Evolutionary conservation across 2,329 filamentous ascomycete species (phyloP).

Genomic region (Colletotrichum sidae): DNA sequence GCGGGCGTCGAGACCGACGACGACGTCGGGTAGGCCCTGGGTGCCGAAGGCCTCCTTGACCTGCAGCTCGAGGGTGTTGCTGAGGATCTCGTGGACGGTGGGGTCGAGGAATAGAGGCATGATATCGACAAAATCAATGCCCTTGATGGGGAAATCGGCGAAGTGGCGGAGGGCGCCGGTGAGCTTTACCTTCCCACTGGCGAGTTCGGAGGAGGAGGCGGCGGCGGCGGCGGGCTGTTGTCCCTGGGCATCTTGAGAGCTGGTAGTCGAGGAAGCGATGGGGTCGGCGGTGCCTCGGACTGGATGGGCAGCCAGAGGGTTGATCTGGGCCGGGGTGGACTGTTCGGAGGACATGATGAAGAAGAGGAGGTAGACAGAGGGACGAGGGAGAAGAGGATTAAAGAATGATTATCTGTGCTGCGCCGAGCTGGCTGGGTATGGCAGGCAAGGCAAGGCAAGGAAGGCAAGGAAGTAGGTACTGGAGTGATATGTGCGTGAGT

Average conservation of each 20-base stretch:
- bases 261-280: conserved; percentile 45
- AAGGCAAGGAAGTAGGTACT: no score
- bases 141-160: conserved; percentile 90
- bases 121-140: conserved; percentile 98
- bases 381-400: conserved; percentile 43
- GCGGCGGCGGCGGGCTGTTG: conserved; percentile 71
- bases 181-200: conserved; percentile 78
- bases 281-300: conserved; percentile 40
- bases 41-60: conserved; percentile 71
- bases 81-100: conserved; percentile 77
- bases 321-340: conserved; percentile 41
- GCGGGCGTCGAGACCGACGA: conserved; percentile 92
- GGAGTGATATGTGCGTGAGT: conserved; percentile 36
- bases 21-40: conserved; percentile 79
- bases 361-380: conserved; percentile 34
- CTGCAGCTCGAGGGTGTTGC: conserved; percentile 88
- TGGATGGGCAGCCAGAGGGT: conserved; percentile 48
- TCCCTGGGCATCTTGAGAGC: conserved; percentile 69
- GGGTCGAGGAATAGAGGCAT: conserved; percentile 92
- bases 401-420: conserved; percentile 39
- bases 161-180: conserved; percentile 82
- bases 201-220: conserved; percentile 73
- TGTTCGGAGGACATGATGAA: conserved; percentile 49
- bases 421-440: conserved; percentile 25
- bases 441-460: no score